A percentile compares a stretch with the other conserved stretches of the same genome.
Evolutionary conservation across 2,329 filamentous ascomycete species (phyloP).

Genomic region (Epichloe gansuensis): DNA sequence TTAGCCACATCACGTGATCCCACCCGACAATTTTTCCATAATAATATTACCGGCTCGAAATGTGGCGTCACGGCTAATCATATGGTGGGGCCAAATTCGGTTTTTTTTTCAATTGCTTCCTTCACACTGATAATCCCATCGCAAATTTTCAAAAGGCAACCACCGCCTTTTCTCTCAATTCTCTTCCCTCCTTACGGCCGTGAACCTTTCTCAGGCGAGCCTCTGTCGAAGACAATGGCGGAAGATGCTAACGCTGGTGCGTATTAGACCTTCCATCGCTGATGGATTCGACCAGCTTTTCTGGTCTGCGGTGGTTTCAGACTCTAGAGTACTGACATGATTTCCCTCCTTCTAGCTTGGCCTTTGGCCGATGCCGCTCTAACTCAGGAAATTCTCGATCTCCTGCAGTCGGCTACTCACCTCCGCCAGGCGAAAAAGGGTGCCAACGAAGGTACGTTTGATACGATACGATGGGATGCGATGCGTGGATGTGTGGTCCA

Average conservation of each 20-base stretch:
- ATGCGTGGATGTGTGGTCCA: background rate
- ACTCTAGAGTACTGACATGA: background rate
- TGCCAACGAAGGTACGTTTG: slow-evolving; percentile 55
- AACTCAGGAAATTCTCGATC: slow-evolving; percentile 71
- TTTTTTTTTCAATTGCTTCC: slow-evolving; percentile 3
- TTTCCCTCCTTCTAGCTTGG: slow-evolving; percentile 38
- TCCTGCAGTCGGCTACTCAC: slow-evolving; percentile 60
- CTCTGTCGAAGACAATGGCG: slow-evolving; percentile 14
- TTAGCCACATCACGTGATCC: background rate
- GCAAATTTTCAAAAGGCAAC: slow-evolving; percentile 4
- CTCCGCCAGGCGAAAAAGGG: slow-evolving; percentile 74
- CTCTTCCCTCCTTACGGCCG: slow-evolving; percentile 28
- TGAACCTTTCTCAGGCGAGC: slow-evolving; percentile 38
- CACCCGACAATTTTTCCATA: background rate
- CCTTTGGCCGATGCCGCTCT: slow-evolving; percentile 62
- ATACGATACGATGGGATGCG: background rate
- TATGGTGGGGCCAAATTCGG: background rate
- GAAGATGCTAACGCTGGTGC: slow-evolving; percentile 15
- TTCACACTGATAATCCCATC: slow-evolving; percentile 1
- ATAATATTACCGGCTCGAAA: too few relatives aligned
- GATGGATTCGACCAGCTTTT: background rate
- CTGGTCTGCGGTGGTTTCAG: background rate
- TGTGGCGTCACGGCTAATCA: slow-evolving; percentile 1
- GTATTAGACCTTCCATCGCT: background rate
- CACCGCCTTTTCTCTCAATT: background rate